Evolutionary conservation across 331 rosid species (phyloP).

Genomic region (Rhamnella rubrinervis): DNA sequence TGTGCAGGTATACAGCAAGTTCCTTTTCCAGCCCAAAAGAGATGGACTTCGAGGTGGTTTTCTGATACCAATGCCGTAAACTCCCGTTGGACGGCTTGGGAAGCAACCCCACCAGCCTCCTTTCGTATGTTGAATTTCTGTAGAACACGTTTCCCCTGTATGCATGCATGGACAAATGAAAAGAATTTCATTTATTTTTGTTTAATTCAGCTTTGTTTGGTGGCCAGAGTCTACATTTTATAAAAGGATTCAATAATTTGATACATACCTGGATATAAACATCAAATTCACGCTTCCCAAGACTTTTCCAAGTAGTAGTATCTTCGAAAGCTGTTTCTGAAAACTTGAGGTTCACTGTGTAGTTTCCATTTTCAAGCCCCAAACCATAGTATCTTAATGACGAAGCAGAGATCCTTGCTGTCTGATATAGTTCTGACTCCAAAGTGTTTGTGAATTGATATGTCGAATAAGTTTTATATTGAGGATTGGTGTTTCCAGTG

Average conservation of each 20-base stretch:
- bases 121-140: constrained; percentile 61
- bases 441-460: constrained; percentile 51
- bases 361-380: constrained; percentile 80
- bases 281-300: constrained; percentile 73
- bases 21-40: constrained; percentile 92
- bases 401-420: constrained; percentile 71
- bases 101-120: constrained; percentile 53
- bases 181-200: too few species aligned
- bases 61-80: constrained; percentile 46
- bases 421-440: constrained; percentile 58
- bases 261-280: constrained; percentile 69
- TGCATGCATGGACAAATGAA: neutral
- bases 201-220: too few species aligned
- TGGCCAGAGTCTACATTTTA: too few species aligned
- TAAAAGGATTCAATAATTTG: neutral
- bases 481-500: constrained; percentile 22
- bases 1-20: constrained; percentile 66
- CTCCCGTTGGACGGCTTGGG: constrained; percentile 32
- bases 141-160: constrained; percentile 48
- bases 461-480: constrained; percentile 22
- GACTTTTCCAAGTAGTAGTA: constrained; percentile 52
- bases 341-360: constrained; percentile 65
- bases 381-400: constrained; percentile 77
- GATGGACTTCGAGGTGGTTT: constrained; percentile 72
- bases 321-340: constrained; percentile 52